phyloP scores from a whole-genome alignment of 169 alveolate genomes.

The Perkinsus chesapeaki region DNA sequence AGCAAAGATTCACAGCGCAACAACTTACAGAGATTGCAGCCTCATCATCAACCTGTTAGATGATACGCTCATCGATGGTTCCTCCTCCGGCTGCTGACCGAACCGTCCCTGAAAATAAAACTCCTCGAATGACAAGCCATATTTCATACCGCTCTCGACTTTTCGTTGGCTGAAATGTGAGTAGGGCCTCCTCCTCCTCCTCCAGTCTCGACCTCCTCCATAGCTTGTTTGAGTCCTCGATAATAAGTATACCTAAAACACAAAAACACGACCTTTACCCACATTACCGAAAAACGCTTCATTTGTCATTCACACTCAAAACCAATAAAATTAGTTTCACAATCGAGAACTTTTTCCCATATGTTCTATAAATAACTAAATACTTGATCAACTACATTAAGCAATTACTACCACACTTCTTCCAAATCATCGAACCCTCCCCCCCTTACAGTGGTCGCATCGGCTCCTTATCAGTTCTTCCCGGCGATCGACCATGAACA shows the following conservation, averaged over 20 bases:
- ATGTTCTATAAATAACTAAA: too few relatives aligned
- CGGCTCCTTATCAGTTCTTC: slow-evolving; percentile 73
- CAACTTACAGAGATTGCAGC: background rate
- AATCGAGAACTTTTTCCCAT: too few relatives aligned
- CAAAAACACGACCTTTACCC: background rate
- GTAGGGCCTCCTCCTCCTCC: too few relatives aligned
- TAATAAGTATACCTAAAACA: background rate
- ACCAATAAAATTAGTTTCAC: too few relatives aligned
- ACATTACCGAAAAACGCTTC: too few relatives aligned
- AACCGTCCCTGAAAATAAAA: background rate
- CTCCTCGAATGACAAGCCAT: too few relatives aligned
- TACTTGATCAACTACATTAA: too few relatives aligned
- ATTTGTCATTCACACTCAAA: too few relatives aligned
- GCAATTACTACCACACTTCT: too few relatives aligned
- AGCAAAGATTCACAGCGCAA: too few relatives aligned
- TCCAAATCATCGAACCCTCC: slow-evolving; percentile 38
- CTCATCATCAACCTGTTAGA: background rate
- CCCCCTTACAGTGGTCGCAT: slow-evolving; percentile 76
- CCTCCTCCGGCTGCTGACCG: background rate
- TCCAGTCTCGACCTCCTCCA: background rate
- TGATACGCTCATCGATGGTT: background rate
- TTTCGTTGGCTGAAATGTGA: too few relatives aligned
- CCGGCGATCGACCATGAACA: slow-evolving; percentile 49
- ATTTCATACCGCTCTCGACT: too few relatives aligned
- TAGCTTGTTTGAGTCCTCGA: background rate